Evolutionary conservation across 306 rosid genomes (phyloP), one percentile per base, ranked within the genome.

Genomic region (Vicia villosa): DNA sequence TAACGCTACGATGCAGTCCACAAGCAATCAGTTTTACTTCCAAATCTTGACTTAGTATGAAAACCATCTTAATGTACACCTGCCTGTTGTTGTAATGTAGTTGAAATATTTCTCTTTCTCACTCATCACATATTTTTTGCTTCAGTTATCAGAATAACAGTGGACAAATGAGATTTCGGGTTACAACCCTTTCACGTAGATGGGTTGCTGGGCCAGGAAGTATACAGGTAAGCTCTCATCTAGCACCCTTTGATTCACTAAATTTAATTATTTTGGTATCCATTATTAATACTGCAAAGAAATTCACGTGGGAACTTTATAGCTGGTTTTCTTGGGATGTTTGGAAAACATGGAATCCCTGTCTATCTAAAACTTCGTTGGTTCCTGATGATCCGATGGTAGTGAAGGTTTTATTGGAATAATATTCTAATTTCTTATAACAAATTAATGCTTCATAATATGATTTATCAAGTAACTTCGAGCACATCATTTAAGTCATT

Each of bases 161-260:
- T 74, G 97, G 99, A 74, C 86, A 84, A 79, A 91, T 87, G 97
- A 88, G 99, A 79, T 84, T 91, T 37, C 92, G 97, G 68, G 97
- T 94, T 73, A 88, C 99, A 5, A 94, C 99, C 38, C 95, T 94
- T 74, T 94, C 97, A 11, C 91, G 99, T 63, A 87, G 97, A 91
- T 91, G 99, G 97, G 92, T 91, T 73, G 88, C 99, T 75, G 97
- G 97, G 77, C 84, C 91, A 17, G 97, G 94, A 85, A 86, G 87
- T 61, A 28, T 69, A 57, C 97, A 94, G 91, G 99, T 79, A 73
- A 85, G 84, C 63, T 77, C 69, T 82, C 22, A 57, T 73, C 24
- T 63, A 45, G 46, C 63, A 79, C 74, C 62, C 40, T 72, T 63
- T 66, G 34, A 67, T 76, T 64, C 65, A 64, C 68, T 59, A 2